These are phyloP conservation scores for Plasmodium knowlesi DNA, from an alignment of 169 alveolate species.

Conservation along the genomic window DNA sequence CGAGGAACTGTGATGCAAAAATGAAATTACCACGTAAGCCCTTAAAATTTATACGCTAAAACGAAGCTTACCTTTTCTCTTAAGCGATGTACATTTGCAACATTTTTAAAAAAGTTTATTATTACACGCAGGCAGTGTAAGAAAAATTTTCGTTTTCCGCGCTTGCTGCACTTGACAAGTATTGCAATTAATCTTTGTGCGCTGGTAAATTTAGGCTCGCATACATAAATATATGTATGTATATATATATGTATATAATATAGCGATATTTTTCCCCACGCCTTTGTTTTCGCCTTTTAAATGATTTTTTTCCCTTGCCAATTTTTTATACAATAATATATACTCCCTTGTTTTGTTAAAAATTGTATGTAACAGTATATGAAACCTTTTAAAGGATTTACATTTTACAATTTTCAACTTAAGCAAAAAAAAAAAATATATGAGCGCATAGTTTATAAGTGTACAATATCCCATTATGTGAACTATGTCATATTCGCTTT, in stretches of 20 bases:
- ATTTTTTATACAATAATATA: not conserved
- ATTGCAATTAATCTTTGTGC: not conserved
- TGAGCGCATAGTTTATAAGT: not conserved
- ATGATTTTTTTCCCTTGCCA: not conserved
- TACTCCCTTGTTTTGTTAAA: not conserved
- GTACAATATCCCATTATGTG: not conserved
- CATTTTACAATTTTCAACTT: conserved; percentile 9
- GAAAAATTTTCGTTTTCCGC: not conserved
- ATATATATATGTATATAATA: not conserved
- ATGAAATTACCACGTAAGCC: not conserved
- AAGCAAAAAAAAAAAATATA: conserved; percentile 2
- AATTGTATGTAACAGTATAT: not conserved
- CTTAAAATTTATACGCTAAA: not conserved
- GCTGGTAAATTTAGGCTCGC: not conserved
- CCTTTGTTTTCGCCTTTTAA: not conserved
- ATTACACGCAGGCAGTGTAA: not conserved
- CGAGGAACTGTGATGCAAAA: not conserved
- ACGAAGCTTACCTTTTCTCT: not conserved
- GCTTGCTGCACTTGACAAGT: not conserved
- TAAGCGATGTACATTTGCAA: not conserved
- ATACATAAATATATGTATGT: no score
- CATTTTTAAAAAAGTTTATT: not conserved
- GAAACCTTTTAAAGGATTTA: not conserved
- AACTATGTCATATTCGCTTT: conserved; percentile 1
- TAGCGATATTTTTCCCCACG: not conserved